Evolutionary conservation across 768 basidiomycete genomes (phyloP).

Genomic region (Tephrocybe sp.): DNA sequence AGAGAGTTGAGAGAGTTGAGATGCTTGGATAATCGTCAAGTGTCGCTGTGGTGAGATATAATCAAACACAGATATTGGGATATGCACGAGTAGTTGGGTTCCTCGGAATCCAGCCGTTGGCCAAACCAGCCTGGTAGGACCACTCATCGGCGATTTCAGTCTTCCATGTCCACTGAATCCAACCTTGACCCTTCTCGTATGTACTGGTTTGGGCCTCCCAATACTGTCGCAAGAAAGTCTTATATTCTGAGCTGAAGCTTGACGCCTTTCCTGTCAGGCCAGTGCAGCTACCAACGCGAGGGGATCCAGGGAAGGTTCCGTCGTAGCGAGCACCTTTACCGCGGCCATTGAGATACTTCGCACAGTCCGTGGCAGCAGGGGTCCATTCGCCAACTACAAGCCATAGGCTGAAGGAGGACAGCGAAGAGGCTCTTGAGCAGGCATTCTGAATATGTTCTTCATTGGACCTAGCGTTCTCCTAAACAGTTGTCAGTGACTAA

Average conservation of each 20-base stretch:
- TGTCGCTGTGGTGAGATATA: no score
- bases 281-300: slow-evolving; percentile 68
- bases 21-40: no score
- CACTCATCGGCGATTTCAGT: slow-evolving; percentile 83
- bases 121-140: slow-evolving; percentile 81
- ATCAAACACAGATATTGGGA: slow-evolving; percentile 60
- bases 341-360: slow-evolving; percentile 81
- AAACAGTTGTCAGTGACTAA: background rate
- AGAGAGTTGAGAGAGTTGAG: no score
- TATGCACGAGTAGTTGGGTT: slow-evolving; percentile 46
- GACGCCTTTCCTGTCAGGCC: slow-evolving; percentile 74
- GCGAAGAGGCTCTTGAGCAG: slow-evolving; percentile 43
- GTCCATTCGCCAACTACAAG: slow-evolving; percentile 88
- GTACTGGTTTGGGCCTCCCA: slow-evolving; percentile 85
- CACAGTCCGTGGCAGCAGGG: slow-evolving; percentile 73
- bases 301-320: slow-evolving; percentile 62
- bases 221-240: slow-evolving; percentile 74
- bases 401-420: slow-evolving; percentile 67
- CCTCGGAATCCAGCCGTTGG: slow-evolving; percentile 81
- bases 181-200: slow-evolving; percentile 68
- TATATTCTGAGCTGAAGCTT: slow-evolving; percentile 73
- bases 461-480: slow-evolving; percentile 47
- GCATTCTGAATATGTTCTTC: slow-evolving; percentile 59
- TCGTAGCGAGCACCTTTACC: slow-evolving; percentile 66
- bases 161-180: slow-evolving; percentile 88